Percentiles rank a stretch among this genome's conserved stretches.
These are phyloP conservation scores for Discostella pseudostelligera DNA, from an alignment of 108 stramenopile species.

Conservation along the genomic window DNA sequence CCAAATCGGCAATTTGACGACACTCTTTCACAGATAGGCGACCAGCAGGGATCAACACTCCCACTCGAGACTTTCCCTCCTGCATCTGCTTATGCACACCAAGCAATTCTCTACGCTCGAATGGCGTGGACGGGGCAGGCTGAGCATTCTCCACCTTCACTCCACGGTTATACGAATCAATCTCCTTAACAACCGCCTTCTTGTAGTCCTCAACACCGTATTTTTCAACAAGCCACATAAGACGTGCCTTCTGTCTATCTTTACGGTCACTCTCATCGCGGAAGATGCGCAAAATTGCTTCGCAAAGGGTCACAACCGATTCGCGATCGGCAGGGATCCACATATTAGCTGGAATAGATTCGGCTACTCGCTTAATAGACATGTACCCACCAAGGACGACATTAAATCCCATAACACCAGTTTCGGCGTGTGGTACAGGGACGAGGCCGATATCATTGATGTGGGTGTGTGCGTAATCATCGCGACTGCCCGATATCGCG, in stretches of 20 bases:
- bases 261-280: constrained; percentile 88
- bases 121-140: constrained; percentile 51
- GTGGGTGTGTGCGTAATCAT: constrained; percentile 93
- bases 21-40: constrained; percentile 78
- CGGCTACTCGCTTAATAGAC: constrained; percentile 88
- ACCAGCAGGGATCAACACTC: constrained; percentile 85
- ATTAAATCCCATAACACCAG: constrained; percentile 92
- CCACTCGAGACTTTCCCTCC: constrained; percentile 82
- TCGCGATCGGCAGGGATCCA: constrained; percentile 86
- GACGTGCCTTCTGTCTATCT: constrained; percentile 85
- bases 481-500: constrained; percentile 86
- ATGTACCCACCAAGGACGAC: constrained; percentile 94
- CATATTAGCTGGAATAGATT: constrained; percentile 71
- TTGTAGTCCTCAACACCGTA: constrained; percentile 86
- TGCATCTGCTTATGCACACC: constrained; percentile 92
- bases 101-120: constrained; percentile 77
- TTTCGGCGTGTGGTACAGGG: constrained; percentile 65
- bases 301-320: constrained; percentile 75
- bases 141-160: constrained; percentile 65
- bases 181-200: constrained; percentile 63
- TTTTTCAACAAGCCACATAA: constrained; percentile 93
- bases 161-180: constrained; percentile 68
- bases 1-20: constrained; percentile 78
- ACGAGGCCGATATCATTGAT: constrained; percentile 93
- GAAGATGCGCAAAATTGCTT: constrained; percentile 86